Base-by-base conservation (phyloP, 140 eudicot species). In the Bidens hawaiensis region DNA sequence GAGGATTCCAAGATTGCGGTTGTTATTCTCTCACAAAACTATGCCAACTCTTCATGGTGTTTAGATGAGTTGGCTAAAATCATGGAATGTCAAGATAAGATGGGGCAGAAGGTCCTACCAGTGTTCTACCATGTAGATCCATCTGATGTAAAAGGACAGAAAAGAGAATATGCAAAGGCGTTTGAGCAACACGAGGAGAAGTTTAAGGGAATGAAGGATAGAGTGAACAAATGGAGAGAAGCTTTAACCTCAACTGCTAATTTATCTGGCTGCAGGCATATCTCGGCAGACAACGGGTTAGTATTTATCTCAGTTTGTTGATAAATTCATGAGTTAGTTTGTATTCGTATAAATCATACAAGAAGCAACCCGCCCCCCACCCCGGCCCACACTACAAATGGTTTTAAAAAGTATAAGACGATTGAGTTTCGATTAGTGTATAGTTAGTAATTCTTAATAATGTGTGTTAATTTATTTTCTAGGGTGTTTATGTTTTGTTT, bases 91-190 rank as follows among this genome's bases (percentile, higher is more conserved):
- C 17, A 51, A 1, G 47, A 28, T 24, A 46, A 19, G 14, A 36
- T 23, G 33, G 69, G 69, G 5, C 70, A 34, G 13, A 72, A 18
- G 58, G 76, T 71, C 25, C 21, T 71, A 13, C 76, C 76, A 0
- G 76, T 71, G 38, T 71, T 71, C 21, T 71, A 71, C 42, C 64
- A 71, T 24, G 58, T 71, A 0, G 27, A 71, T 36, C 76, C 76
- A 18, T 60, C 69, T 10, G 49, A 61, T 71, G 65, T 71, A 5
- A 58, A 58, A 5, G 14, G 56, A 17, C 76, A 38, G 34, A 71
- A 61, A 60, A 3, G 21, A 22, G 49, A 16, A 4, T 40, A 17
- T 14, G 49, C 42, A 0, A 14, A 4, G 3, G 40, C 57, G 3
- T 71, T 71, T 42, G 4, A 12, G 57, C 19, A 62, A n/a, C 71